Evolutionary conservation across 2,329 filamentous ascomycete genomes (phyloP), one percentile per base, ranked within the genome.

Genomic region (Ascochyta fabae): DNA sequence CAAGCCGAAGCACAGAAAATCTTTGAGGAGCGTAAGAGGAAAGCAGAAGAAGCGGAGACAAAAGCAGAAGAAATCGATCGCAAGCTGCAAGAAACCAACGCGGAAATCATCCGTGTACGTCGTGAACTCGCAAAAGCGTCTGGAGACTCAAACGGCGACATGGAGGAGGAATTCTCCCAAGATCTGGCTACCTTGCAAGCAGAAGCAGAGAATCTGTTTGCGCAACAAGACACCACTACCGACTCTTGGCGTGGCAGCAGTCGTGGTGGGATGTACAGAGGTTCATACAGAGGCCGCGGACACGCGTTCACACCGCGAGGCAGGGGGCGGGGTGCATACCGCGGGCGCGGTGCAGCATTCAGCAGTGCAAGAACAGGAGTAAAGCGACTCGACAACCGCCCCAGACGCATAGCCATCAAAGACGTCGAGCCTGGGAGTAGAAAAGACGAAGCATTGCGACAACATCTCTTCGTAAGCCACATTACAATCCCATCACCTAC

Each of bases 1-100:
- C 90, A 94, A 66, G 84, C 86, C 51, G 89, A 91, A 68, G 88
- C 86, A 1, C 91, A 95, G 67, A 86, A 84, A 59, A 78, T 79
- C 1, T 83, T 90, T 53, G 86, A 90, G 46, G 87, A 90, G 64
- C 87, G 88, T 63, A 79, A 81, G 63, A 82, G 80, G 58, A 86
- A 86, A 73, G 81, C 84, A 42, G 80, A 84, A 51, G 87, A 89
- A 67, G 79, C 90, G 7, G 85, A 88, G 52, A 80, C 80, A 43
- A 81, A 86, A 56, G 83, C 83, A 3, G 81, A 84, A 58, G 87
- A 90, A 45, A 75, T 94, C 19, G 86, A 91, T 59, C 82, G 83
- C 64, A 83, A 87, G 60, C 71, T 89, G 13, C 83, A 83, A 26
- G 84, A 81, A 35, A 88, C 90, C 63, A 83, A 84, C 13, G 84